Conservation (phyloP, 2,329 filamentous ascomycete genomes). For the Myriosclerotinia duriaeana region DNA sequence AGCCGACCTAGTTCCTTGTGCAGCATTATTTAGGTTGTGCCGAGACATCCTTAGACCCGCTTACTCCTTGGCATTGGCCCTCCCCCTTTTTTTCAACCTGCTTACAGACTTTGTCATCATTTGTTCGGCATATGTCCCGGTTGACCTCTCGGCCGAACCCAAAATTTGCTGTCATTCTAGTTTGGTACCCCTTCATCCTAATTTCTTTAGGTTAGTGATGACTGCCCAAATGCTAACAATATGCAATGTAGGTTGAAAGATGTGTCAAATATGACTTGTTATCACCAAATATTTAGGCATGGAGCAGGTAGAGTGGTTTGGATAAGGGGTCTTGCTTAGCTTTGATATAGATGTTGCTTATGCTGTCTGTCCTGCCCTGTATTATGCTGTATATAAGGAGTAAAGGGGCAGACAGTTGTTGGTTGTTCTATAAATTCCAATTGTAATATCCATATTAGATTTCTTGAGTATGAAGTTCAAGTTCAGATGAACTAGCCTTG, state of each 20-base stretch:
- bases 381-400: slow-evolving; percentile 9
- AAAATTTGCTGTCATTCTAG: neutral
- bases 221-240: neutral
- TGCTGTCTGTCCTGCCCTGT: neutral
- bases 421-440: neutral
- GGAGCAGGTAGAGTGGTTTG: slow-evolving; percentile 13
- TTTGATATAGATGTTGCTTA: neutral
- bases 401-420: neutral
- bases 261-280: slow-evolving; percentile 30
- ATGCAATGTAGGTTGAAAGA: slow-evolving; percentile 24
- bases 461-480: neutral
- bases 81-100: neutral
- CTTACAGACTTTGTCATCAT: neutral
- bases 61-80: neutral
- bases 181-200: neutral
- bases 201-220: neutral
- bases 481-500: neutral
- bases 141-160: neutral
- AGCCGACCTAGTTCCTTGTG: neutral
- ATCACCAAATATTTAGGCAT: slow-evolving; percentile 27
- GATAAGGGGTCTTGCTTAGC: neutral
- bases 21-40: neutral
- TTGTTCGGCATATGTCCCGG: neutral
- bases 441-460: neutral
- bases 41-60: neutral